These are phyloP conservation scores for Cercospora sp. DNA, from an alignment of 2,329 filamentous ascomycete species.

Conservation along the genomic window DNA sequence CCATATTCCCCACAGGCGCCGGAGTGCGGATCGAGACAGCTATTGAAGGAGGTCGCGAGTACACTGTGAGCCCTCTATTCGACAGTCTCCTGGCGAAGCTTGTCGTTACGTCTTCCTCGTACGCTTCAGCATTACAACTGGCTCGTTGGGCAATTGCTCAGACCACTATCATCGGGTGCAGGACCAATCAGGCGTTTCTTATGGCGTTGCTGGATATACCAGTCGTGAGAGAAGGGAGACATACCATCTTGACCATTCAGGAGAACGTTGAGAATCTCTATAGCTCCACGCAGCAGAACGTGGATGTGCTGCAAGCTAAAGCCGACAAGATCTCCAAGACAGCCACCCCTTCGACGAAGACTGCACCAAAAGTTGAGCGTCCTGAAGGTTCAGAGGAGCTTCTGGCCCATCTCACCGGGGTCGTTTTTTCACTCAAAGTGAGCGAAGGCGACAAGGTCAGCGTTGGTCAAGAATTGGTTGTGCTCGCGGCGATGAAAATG, in stretches of 20 bases:
- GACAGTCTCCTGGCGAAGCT: neutral
- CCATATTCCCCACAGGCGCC: neutral
- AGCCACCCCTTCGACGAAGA: neutral
- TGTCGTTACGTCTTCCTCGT: neutral
- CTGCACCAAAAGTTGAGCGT: neutral
- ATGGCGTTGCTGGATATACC: neutral
- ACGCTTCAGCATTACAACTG: neutral
- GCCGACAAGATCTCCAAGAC: neutral
- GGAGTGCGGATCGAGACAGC: neutral
- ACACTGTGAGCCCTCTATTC: neutral
- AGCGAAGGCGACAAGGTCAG: neutral
- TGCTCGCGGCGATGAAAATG: slow-evolving; percentile 1
- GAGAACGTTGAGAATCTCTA: neutral
- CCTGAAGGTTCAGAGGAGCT: neutral
- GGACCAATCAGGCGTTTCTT: neutral
- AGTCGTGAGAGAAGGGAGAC: neutral
- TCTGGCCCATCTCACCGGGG: neutral
- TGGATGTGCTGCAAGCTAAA: neutral
- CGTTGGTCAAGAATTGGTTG: neutral
- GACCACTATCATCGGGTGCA: neutral
- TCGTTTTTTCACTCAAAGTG: neutral
- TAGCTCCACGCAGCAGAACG: neutral
- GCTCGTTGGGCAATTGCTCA: neutral
- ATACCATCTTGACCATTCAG: neutral
- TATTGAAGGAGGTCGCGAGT: neutral